Conservation (phyloP, 306 rosid species). For the Lagenaria siceraria region DNA sequence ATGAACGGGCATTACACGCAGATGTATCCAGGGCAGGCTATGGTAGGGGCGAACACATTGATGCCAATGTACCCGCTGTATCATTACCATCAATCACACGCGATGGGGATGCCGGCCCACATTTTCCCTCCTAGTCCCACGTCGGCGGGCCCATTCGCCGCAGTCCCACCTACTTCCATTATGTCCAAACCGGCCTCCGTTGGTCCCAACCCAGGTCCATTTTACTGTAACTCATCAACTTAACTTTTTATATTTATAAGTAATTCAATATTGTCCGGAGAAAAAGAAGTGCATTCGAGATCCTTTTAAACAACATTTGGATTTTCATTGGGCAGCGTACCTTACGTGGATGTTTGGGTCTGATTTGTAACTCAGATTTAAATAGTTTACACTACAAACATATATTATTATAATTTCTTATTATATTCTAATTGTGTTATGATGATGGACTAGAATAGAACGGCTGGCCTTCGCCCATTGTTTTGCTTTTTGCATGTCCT, state of each 20-base stretch:
- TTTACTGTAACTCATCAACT: not conserved
- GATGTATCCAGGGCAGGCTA: conserved; percentile 45
- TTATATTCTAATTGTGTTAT: no score
- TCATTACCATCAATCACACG: conserved; percentile 51
- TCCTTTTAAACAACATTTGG: no score
- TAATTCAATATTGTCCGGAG: no score
- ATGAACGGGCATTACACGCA: conserved; percentile 50
- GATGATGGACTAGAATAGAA: no score
- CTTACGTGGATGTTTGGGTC: no score
- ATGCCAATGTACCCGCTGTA: conserved; percentile 70
- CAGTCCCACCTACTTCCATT: conserved; percentile 29
- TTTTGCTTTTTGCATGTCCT: not conserved
- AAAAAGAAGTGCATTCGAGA: no score
- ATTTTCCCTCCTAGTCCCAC: conserved; percentile 30
- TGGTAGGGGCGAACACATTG: conserved; percentile 50
- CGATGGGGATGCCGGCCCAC: conserved; percentile 59
- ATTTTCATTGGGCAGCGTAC: no score
- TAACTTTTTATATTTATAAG: no score
- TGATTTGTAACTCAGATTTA: no score
- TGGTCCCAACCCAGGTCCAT: conserved; percentile 54
- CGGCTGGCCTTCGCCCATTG: not conserved
- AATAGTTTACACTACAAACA: no score
- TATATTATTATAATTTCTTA: no score
- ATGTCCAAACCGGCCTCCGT: conserved; percentile 43
- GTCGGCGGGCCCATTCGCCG: conserved; percentile 20